phyloP scores from a whole-genome alignment of 306 rosid genomes.

The Cucumis sativus region Cucumber_9930_V3 NC_026656.2:10635001-10635500 shows the following conservation, averaged over 20 bases:
- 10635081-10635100: not conserved
- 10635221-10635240: not conserved
- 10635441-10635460: too few relatives aligned
- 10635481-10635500: too few relatives aligned
- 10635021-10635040: not conserved
- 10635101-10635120: not conserved
- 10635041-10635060: not conserved
- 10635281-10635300: too few relatives aligned
- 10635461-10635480: too few relatives aligned
- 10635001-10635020: not conserved
- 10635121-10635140: not conserved
- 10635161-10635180: not conserved
- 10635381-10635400: too few relatives aligned
- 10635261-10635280: too few relatives aligned
- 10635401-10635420: too few relatives aligned
- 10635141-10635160: not conserved
- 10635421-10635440: too few relatives aligned
- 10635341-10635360: too few relatives aligned
- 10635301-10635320: too few relatives aligned
- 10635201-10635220: conserved; percentile 4
- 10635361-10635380: too few relatives aligned
- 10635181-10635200: not conserved
- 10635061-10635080: not conserved
- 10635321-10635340: too few relatives aligned
- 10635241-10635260: not conserved